Percentiles rank a stretch among this genome's conserved stretches.
phyloP scores from a whole-genome alignment of 495 filamentous ascomycete species.

The Aspergillus cristatus region DNA sequence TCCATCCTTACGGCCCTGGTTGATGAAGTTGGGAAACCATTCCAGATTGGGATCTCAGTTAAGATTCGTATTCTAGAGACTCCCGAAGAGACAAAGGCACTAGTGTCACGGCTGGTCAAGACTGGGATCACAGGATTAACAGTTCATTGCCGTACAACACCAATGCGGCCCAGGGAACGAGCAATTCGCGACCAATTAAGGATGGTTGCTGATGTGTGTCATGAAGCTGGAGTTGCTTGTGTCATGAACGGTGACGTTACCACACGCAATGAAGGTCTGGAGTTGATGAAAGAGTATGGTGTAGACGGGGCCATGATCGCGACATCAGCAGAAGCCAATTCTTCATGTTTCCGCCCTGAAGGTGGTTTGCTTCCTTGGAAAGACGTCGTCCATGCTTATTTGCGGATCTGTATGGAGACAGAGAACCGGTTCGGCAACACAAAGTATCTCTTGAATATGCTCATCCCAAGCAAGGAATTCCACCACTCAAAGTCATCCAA shows the following conservation, averaged over 20 bases:
- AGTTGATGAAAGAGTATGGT: constrained; percentile 62
- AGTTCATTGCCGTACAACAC: constrained; percentile 89
- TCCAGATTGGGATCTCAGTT: constrained; percentile 83
- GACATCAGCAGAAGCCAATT: constrained; percentile 78
- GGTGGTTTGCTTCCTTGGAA: constrained; percentile 62
- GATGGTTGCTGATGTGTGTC: constrained; percentile 71
- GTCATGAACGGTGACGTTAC: constrained; percentile 92
- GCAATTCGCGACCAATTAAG: constrained; percentile 78
- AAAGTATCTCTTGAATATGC: constrained; percentile 75
- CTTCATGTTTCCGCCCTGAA: constrained; percentile 67
- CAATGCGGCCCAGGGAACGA: constrained; percentile 83
- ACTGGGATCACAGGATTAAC: constrained; percentile 92
- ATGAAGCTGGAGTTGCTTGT: constrained; percentile 74
- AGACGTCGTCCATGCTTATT: constrained; percentile 64
- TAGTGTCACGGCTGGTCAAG: constrained; percentile 64
- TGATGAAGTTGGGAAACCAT: constrained; percentile 59
- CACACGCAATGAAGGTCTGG: constrained; percentile 53
- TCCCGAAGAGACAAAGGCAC: constrained; percentile 54
- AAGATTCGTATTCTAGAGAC: constrained; percentile 88
- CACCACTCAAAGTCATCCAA: constrained; percentile 44
- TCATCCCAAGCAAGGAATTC: constrained; percentile 62
- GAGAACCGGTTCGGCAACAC: constrained; percentile 87
- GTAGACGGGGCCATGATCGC: constrained; percentile 97
- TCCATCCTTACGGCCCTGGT: constrained; percentile 77
- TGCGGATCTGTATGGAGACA: constrained; percentile 58